phyloP scores from a whole-genome alignment of 768 basidiomycete genomes.

The Hericium erinaceus region DNA sequence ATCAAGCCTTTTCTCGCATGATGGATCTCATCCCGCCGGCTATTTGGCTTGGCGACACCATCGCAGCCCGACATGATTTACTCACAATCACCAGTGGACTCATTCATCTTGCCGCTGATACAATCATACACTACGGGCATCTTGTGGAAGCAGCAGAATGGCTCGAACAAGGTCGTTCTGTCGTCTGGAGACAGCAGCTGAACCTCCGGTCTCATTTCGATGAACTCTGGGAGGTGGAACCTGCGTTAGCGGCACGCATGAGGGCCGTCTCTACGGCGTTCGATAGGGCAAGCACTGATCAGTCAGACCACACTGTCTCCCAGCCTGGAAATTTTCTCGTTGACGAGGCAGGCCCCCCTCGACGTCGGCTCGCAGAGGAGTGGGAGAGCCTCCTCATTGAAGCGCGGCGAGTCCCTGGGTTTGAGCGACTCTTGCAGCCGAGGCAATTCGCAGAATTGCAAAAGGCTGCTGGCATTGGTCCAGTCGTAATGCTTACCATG shows the following conservation, averaged over 20 bases:
- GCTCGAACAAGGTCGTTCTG: constrained; percentile 4
- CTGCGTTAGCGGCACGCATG: neutral
- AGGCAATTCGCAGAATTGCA: neutral
- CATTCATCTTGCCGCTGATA: neutral
- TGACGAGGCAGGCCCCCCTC: neutral
- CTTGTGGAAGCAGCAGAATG: neutral
- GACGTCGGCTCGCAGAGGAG: neutral
- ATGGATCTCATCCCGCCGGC: neutral
- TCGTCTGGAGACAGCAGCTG: constrained; percentile 3
- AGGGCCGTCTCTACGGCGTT: neutral
- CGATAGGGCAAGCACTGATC: no score
- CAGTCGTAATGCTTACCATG: neutral
- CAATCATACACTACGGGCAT: neutral
- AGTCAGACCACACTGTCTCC: no score
- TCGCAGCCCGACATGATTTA: neutral
- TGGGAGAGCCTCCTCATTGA: neutral
- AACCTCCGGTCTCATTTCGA: neutral
- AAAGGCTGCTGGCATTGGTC: neutral
- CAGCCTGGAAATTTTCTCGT: neutral
- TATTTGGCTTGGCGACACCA: neutral
- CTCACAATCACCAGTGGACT: neutral
- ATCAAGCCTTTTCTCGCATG: neutral
- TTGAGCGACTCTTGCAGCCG: neutral
- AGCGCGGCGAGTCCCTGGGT: neutral
- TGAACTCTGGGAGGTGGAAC: neutral